A percentile compares a stretch with the other conserved stretches of the same genome.
Conservation (phyloP, 805 yeast species). For the Ogataea nitratoaversa region DNA sequence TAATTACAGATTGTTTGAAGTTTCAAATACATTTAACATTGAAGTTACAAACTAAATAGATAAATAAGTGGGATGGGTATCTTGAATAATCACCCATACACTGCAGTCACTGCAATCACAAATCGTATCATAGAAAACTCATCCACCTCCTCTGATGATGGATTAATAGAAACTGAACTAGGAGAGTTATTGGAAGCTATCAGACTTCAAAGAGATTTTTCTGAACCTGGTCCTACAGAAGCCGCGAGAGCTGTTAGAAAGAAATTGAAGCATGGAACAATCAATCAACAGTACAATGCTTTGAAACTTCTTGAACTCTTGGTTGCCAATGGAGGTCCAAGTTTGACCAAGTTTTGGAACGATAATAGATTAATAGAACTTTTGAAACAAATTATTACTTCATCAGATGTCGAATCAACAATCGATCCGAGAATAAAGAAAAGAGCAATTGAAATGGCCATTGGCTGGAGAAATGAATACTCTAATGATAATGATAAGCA, state of each 20-base stretch:
- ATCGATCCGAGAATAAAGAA: conserved; percentile 41
- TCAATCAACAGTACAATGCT: conserved; percentile 62
- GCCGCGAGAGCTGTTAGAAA: conserved; percentile 91
- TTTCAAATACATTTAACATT: no score
- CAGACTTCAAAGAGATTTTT: conserved; percentile 27
- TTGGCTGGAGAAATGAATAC: conserved; percentile 65
- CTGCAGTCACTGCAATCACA: conserved; percentile 64
- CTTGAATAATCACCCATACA: conserved; percentile 56
- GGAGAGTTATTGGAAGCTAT: conserved; percentile 57
- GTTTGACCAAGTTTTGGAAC: conserved; percentile 47
- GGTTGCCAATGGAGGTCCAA: conserved; percentile 49
- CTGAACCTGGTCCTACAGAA: conserved; percentile 51
- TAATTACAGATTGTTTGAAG: no score
- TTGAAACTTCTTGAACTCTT: conserved; percentile 53
- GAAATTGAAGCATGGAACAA: conserved; percentile 78
- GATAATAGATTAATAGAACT: conserved; percentile 68
- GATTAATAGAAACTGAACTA: conserved; percentile 39
- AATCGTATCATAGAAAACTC: conserved; percentile 44
- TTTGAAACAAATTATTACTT: conserved; percentile 45
- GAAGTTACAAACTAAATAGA: background rate
- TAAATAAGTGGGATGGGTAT: conserved; percentile 40
- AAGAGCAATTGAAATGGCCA: conserved; percentile 46
- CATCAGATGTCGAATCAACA: conserved; percentile 22
- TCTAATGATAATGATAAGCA: conserved; percentile 44
- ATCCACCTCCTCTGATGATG: conserved; percentile 40